These are phyloP conservation scores for Candida maltosa DNA, from an alignment of 805 yeast genomes.

Conservation along the genomic window DNA sequence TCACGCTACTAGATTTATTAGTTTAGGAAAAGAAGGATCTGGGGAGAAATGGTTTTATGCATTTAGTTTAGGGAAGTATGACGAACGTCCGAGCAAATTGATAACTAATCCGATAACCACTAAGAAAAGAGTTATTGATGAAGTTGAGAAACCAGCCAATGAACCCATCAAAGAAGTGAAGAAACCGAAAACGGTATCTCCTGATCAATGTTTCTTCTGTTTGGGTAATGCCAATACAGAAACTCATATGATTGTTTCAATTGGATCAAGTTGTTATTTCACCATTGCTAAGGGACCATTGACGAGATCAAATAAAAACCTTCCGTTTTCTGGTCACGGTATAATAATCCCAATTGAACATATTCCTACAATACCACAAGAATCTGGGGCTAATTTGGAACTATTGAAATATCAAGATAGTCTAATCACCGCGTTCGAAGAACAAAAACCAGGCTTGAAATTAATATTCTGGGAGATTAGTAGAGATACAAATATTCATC, in stretches of 20 bases:
- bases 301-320: constrained; percentile 44
- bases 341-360: constrained; percentile 79
- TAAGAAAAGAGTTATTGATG: constrained; percentile 12
- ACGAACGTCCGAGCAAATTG: constrained; percentile 7
- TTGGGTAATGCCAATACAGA: constrained; percentile 75
- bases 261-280: constrained; percentile 63
- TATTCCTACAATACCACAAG: constrained; percentile 37
- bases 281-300: constrained; percentile 88
- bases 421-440: constrained; percentile 46
- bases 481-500: constrained; percentile 63
- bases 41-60: constrained; percentile 73
- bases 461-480: constrained; percentile 71
- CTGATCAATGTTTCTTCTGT: constrained; percentile 76
- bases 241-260: constrained; percentile 75
- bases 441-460: constrained; percentile 36
- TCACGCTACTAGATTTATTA: constrained; percentile 57
- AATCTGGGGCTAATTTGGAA: constrained; percentile 39
- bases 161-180: constrained; percentile 11
- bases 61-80: constrained; percentile 27
- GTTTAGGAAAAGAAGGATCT: constrained; percentile 58
- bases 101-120: constrained; percentile 24
- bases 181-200: constrained; percentile 43
- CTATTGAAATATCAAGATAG: constrained; percentile 44
- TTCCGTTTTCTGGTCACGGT: constrained; percentile 76
- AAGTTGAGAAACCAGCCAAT: constrained; percentile 3